Evolutionary conservation across 1,284 basidiomycete genomes (phyloP), one percentile per base, ranked within the genome.

Genomic region (Cutaneotrichosporon arboriforme): DNA sequence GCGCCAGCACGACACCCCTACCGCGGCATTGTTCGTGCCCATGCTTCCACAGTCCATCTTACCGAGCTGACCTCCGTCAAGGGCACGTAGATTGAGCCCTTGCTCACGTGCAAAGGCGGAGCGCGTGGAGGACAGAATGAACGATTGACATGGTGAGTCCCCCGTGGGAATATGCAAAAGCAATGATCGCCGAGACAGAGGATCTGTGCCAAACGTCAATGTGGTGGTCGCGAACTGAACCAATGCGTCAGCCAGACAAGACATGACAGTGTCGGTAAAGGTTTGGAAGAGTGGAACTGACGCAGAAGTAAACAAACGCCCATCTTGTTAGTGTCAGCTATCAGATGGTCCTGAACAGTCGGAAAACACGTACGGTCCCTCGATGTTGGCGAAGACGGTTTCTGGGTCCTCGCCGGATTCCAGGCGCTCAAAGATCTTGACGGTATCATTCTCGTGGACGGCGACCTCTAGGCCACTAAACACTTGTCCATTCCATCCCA

Each of bases 401-500:
- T 77, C 68, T 33, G 86, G 67, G 15, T 78, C 59, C 44, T 57
- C 74, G 46, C 78, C 79, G 2, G 70, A 55, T 15, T 78, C 77
- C 14, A 93, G 72, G 15, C 66, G 62, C 5, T 80, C 72, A 57
- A 88, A 85, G 1, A 94, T 70, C 57, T 79, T 82, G 31, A 76
- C 70, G 0, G 90, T 89, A 63, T 96, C 92, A 63, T 96, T 94
- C 60, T 90, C 85, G 0, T 78, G 83, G 81, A 59, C 34, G 0
- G 73, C 61, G 23, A 88, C 83, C 62, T 84, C 74, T 23, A 90
- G 60, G 3, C 88, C 89, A 58, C 85, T 82, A 59, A 93, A 91
- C 61, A 86, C 88, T 79, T 94, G 90, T 54, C 90, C 90, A 69
- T 94, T 94, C 88, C 88, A 93, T 61, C 87, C 91, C 17, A 94